phyloP scores from a whole-genome alignment of 2,329 filamentous ascomycete species.

The Onygenales sp. region DNA sequence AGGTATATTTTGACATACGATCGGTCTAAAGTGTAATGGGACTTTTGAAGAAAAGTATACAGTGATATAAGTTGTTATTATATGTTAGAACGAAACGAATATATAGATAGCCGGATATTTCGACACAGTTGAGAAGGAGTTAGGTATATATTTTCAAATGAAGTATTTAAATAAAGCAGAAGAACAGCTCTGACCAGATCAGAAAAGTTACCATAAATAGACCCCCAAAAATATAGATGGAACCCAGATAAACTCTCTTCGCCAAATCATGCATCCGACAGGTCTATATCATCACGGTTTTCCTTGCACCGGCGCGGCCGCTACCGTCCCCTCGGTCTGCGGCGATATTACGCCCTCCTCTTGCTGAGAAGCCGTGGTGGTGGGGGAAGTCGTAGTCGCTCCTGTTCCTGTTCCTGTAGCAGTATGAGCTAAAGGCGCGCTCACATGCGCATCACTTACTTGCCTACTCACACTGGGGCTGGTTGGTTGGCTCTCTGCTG shows the following conservation, averaged over 20 bases:
- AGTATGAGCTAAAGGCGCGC: not conserved
- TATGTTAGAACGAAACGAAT: no score
- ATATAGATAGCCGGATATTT: no score
- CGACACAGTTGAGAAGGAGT: no score
- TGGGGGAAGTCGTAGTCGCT: not conserved
- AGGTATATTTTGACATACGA: slow-evolving; percentile 8
- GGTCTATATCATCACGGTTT: not conserved
- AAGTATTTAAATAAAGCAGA: no score
- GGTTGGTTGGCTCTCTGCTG: not conserved
- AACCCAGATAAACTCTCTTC: not conserved
- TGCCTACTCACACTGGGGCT: slow-evolving; percentile 4
- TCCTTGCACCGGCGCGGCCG: not conserved
- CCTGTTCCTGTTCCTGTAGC: not conserved
- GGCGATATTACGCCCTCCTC: not conserved
- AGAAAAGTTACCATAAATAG: no score
- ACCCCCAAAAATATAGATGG: no score
- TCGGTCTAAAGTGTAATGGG: no score
- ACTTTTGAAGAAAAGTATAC: no score
- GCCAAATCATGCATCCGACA: not conserved
- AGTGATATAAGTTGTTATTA: no score
- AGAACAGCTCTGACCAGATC: no score
- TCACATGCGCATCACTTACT: not conserved
- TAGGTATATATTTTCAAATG: no score
- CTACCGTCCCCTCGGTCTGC: not conserved
- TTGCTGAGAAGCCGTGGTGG: not conserved